Evolutionary conservation across 306 rosid species (phyloP).

Genomic region (Morella rubra): DNA sequence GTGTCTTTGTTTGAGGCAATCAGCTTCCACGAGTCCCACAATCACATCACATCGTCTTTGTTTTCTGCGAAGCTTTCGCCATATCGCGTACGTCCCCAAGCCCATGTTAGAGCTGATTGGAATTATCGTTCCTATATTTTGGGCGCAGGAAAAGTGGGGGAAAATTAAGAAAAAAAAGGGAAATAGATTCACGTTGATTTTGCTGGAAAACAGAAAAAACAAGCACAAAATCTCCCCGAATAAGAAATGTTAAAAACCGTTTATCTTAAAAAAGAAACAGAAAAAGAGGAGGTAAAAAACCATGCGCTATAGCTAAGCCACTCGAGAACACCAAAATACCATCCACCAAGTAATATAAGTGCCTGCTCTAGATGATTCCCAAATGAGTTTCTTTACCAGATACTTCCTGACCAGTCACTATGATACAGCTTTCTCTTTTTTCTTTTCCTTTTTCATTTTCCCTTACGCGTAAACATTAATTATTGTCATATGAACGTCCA

Average conservation of each 20-base stretch:
- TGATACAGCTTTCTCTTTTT: constrained; percentile 1
- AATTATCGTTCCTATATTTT: too few relatives aligned
- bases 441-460: neutral
- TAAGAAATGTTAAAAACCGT: too few relatives aligned
- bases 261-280: too few relatives aligned
- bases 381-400: constrained; percentile 18
- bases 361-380: constrained; percentile 24
- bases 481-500: neutral
- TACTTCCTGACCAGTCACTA: constrained; percentile 17
- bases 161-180: too few relatives aligned
- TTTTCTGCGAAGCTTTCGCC: neutral
- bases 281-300: too few relatives aligned
- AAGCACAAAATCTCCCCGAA: too few relatives aligned
- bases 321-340: neutral
- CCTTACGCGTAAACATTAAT: constrained; percentile 30
- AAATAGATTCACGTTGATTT: too few relatives aligned
- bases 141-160: too few relatives aligned
- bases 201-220: too few relatives aligned
- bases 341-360: constrained; percentile 4
- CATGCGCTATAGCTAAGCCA: too few relatives aligned
- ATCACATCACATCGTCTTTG: neutral
- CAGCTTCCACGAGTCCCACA: neutral
- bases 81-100: too few relatives aligned
- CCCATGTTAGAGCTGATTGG: too few relatives aligned
- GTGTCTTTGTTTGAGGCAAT: neutral